Evolutionary conservation across 331 rosid species (phyloP).

Genomic region (Phaseolus coccineus): DNA sequence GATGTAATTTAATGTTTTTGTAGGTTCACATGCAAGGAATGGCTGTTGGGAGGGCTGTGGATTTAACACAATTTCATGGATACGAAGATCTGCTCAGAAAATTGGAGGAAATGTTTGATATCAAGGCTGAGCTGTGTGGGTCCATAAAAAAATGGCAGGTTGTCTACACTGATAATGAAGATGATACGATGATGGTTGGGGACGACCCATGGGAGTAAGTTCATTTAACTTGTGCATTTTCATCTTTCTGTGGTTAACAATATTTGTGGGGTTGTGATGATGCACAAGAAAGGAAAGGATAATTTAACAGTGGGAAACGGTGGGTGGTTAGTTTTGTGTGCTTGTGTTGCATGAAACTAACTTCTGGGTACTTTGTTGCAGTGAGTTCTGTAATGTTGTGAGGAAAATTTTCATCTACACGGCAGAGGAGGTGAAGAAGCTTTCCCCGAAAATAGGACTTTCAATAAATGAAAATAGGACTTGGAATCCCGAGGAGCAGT

Average conservation of each 20-base stretch:
- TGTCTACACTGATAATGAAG: conserved; percentile 81
- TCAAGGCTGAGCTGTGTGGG: conserved; percentile 72
- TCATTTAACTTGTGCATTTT: neutral
- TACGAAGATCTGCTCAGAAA: conserved; percentile 61
- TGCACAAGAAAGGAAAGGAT: neutral
- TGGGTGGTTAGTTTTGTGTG: neutral
- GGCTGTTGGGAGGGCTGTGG: conserved; percentile 90
- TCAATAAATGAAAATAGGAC: conserved; percentile 56
- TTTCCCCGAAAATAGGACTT: conserved; percentile 70
- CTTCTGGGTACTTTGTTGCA: conserved; percentile 45
- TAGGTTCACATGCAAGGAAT: conserved; percentile 95
- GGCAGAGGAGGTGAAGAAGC: conserved; percentile 74
- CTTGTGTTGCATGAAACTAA: neutral
- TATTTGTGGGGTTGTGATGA: neutral
- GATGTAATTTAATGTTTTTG: conserved; percentile 6
- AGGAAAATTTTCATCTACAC: conserved; percentile 85
- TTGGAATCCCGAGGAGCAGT: conserved; percentile 70
- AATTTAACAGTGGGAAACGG: neutral
- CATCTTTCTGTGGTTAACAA: neutral
- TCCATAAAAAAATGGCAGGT: conserved; percentile 73
- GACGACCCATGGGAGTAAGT: conserved; percentile 91
- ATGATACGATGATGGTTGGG: conserved; percentile 79
- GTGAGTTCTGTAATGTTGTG: conserved; percentile 82
- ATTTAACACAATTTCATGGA: conserved; percentile 60
- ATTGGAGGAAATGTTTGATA: conserved; percentile 81